Base-by-base conservation (phyloP, 371 early-diverging fungal genomes). In the Rhizopus stolonifer region DNA sequence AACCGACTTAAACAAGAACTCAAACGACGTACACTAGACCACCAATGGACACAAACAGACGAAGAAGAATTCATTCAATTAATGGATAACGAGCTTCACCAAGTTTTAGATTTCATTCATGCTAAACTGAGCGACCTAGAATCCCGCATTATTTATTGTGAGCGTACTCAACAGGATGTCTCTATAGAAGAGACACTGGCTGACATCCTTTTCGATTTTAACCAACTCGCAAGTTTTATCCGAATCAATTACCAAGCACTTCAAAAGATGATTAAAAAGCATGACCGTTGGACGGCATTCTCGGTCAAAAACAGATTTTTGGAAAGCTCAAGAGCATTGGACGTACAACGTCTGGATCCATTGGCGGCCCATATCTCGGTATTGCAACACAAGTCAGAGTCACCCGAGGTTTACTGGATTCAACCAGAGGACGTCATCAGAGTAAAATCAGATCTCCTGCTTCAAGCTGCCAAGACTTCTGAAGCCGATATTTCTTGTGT, bases 381-480 rank as follows among this genome's bases (percentile, higher is more conserved):
- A 15, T 54, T 65, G 3, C 66, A 65, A 48, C 61, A 65, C 49
- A 51, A 39, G 61, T 58, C 24, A 53, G 1, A 58, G 36, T 49
- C 49, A 19, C 44, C 54, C 17, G 58, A 54, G n/a, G 61, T 54
- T 43, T 99, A 95, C 73, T 99, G 98, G 98, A 92, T 99, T 7
- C 94, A 94, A 56, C 91, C 92, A 0, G 96, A 98, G 65, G 96
- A 99, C 70, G 88, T 99, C 26, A 91, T 90, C 50, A 94, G 95
- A 64, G 85, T 99, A 52, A 93, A 95, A 63, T 82, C 88, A 26
- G 76, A 83, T 63, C 92, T 99, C 56, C 80, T 97, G 52, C 85
- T 96, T 73, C 52, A 67, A 24, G 55, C 47, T 26, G 49, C 45
- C 15, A 60, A 58, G 21, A 52, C 40, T 44, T 54, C 61, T 14